Base-by-base conservation (phyloP, 2,329 filamentous ascomycete species). In the Pseudogymnoascus sp. region DNA sequence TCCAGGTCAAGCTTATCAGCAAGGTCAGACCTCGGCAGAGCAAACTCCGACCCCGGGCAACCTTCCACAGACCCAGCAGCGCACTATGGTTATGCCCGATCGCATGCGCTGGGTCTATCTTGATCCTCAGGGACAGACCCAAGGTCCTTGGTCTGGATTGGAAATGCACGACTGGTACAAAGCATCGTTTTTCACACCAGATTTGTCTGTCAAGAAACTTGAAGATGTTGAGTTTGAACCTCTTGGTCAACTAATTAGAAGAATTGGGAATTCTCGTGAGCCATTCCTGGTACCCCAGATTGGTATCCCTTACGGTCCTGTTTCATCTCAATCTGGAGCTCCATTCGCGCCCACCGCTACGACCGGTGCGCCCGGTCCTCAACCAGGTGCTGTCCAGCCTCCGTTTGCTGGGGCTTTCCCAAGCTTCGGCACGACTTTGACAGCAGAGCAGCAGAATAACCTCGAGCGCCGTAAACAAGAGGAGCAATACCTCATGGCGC, bases 91-190 rank as follows among this genome's bases (percentile, higher is more conserved):
- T 4, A 97, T 99, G 95, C 95, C 95, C 1, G 95, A 99, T 74
- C 84, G 96, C 13, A 99, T 99, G 92, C 84, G 93, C 70, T 99
- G 95, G 95, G 93, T 97, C 16, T 99, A 99, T 73, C 87, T 96
- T 61, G 95, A 99, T 73, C 95, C 95, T 4, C 91, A 96, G 73
- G 92, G 92, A 21, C 89, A 91, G 66, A 88, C 91, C 5, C 95
- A 99, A 73, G 95, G 95, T 0, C 95, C 95, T 0, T 99, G 95
- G 77, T 97, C 92, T 40, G 95, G 95, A 1, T 79, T 99, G 60
- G 95, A 99, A 76, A 99, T 99, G 95, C 96, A 99, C 69, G 96
- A 99, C 71, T 99, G 95, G 95, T 99, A 97, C 78, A 97, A 97
- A 75, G 93, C 93, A 38, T 93, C 93, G 53, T 99, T 97, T 78